Conservation (phyloP, 495 filamentous ascomycete species). For the Letharia columbiana region DNA sequence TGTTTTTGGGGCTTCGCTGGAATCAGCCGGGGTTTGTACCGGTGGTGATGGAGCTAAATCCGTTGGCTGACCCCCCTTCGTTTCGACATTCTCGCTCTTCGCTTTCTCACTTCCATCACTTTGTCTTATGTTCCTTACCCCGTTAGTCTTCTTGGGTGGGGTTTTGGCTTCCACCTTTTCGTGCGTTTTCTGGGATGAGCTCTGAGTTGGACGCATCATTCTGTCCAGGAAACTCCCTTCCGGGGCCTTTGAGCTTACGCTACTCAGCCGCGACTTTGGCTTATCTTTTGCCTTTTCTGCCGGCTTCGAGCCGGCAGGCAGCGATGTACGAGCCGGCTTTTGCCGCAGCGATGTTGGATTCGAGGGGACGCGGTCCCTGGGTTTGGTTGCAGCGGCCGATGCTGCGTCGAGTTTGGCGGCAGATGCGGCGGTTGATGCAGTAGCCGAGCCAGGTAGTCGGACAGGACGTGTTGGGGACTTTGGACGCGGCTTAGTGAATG, state of each 20-base stretch:
- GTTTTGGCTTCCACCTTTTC: constrained; percentile 54
- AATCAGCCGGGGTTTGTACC: constrained; percentile 13
- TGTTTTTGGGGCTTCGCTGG: constrained; percentile 15
- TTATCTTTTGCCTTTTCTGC: constrained; percentile 32
- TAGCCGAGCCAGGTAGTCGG: constrained; percentile 52
- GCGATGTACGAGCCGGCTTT: constrained; percentile 37
- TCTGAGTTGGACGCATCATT: constrained; percentile 87
- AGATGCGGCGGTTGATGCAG: constrained; percentile 55
- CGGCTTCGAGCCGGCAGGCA: constrained; percentile 29
- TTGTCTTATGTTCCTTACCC: constrained; percentile 19
- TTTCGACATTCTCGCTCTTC: constrained; percentile 18
- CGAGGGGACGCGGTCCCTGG: constrained; percentile 15
- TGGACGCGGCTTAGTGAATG: constrained; percentile 45
- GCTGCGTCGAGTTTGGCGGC: constrained; percentile 43
- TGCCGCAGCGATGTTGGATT: constrained; percentile 25
- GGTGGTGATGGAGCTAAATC: constrained; percentile 11
- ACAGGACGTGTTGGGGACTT: constrained; percentile 59
- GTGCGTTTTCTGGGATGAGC: constrained; percentile 65
- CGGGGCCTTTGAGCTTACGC: constrained; percentile 37
- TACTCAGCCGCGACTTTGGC: constrained; percentile 35
- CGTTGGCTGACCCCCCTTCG: constrained; percentile 10
- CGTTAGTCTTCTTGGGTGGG: constrained; percentile 28
- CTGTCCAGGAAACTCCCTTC: constrained; percentile 76
- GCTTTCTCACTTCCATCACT: constrained; percentile 22
- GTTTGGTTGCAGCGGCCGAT: constrained; percentile 22